These are phyloP conservation scores for Ophiostoma tasmaniense DNA, from an alignment of 2,329 filamentous ascomycete species.

Conservation along the genomic window DNA sequence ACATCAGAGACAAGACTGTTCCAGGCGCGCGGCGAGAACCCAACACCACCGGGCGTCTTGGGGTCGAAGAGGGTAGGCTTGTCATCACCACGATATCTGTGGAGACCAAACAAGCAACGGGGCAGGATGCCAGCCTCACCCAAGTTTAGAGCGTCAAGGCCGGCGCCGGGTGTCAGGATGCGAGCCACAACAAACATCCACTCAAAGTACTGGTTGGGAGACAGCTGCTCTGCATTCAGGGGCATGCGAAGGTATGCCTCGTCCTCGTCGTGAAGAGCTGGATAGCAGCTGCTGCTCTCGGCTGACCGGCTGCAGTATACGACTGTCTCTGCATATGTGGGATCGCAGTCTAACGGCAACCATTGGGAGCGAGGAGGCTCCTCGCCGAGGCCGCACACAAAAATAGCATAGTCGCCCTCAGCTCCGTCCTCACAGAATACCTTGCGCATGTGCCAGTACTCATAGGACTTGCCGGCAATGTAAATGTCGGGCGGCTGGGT, in stretches of 20 bases:
- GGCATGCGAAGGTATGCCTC: conserved; percentile 17
- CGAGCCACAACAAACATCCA: conserved; percentile 14
- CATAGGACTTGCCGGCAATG: not conserved
- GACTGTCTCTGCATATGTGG: not conserved
- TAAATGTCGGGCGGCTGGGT: not conserved
- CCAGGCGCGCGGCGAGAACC: conserved; percentile 4
- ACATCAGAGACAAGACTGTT: not conserved
- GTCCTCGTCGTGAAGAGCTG: not conserved
- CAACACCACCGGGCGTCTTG: conserved; percentile 8
- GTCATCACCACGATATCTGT: not conserved
- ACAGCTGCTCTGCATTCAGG: not conserved
- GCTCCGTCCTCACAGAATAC: not conserved
- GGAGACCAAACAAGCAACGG: conserved; percentile 7
- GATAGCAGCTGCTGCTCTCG: not conserved
- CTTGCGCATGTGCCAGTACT: not conserved
- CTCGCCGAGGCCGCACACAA: conserved; percentile 12
- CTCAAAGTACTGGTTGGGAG: conserved; percentile 10
- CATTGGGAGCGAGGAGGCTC: conserved; percentile 3
- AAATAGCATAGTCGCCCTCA: conserved; percentile 1
- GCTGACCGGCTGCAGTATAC: conserved; percentile 7
- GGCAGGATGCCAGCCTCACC: not conserved
- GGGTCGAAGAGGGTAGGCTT: not conserved
- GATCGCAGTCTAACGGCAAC: not conserved
- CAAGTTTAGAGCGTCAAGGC: not conserved
- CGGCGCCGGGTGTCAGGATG: conserved; percentile 18